Evolutionary conservation across 805 yeast species (phyloP), one percentile per base, ranked within the genome.

Genomic region (Candida nonsorbophila): DNA sequence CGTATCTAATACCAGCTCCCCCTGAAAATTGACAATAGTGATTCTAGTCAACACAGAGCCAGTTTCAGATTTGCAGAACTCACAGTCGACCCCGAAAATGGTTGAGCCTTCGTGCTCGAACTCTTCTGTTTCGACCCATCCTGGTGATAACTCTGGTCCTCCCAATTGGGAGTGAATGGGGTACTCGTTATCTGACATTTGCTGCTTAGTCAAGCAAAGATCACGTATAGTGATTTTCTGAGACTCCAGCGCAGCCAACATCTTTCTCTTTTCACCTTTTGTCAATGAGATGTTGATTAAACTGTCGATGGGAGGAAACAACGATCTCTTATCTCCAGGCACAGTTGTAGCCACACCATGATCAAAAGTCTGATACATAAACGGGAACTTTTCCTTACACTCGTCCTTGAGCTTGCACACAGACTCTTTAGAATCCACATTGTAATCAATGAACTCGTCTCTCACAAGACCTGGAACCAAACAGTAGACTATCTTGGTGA

Each of bases 61-160:
- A 1, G 46, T 38, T 0, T 61, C 71, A 0, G 88, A 56, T 34
- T 68, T 58, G 50, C 96, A 86, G 86, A 90, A 92, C 56, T 90
- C 98, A 63, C 98, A 92, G 56, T 90, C 98, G 12, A 92, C 41
- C 0, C 94, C 92, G 58, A 74, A 85, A 0, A 82, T 74, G 33
- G 67, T 77, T 0, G 82, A 69, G 0, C 78, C 79, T 7, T 65
- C 77, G 37, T 74, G 79, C 1, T 69, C 72, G 36, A 75, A 72
- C 1, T 47, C 32, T 9, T 22, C 40, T 0, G 94, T 81, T 38
- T 36, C 46, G 4, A 34, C 34, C 47, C 46, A 42, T 9, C 22
- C 34, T 12, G 8, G 15, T 16, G 32, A 30, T 13, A 30, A 5
- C 6, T 15, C 29, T 20, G 22, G 16, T 21, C 14, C 34, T n/a